Evolutionary conservation across 768 basidiomycete genomes (phyloP).

Genomic region (Russula sp.): DNA sequence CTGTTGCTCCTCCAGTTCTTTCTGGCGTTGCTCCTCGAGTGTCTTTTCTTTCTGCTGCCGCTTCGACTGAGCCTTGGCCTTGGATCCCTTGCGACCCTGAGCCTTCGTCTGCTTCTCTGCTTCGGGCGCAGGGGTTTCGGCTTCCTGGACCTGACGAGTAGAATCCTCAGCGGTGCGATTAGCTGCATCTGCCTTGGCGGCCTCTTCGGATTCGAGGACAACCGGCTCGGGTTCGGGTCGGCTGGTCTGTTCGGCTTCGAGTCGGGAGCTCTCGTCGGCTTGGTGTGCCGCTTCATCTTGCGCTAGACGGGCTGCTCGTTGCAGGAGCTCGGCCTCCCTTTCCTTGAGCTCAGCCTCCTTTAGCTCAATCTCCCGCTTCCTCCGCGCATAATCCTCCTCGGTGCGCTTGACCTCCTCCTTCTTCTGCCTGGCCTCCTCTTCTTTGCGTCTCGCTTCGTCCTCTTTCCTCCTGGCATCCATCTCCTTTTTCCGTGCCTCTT

Average conservation of each 20-base stretch:
- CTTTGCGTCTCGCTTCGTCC: conserved; percentile 23
- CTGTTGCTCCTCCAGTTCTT: conserved; percentile 8
- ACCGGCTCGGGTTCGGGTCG: too few relatives aligned
- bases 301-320: conserved; percentile 4
- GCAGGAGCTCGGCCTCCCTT: conserved; percentile 13
- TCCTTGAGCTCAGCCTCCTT: conserved; percentile 15
- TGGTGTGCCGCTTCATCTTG: conserved; percentile 1
- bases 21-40: conserved; percentile 13
- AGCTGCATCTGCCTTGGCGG: neutral
- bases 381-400: conserved; percentile 27
- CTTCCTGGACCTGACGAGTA: neutral
- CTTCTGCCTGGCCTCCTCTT: conserved; percentile 26
- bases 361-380: conserved; percentile 16
- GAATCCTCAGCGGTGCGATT: neutral
- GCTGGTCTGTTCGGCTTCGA: neutral
- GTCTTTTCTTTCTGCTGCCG: conserved; percentile 23
- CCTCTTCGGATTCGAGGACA: conserved; percentile 2
- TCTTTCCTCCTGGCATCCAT: neutral
- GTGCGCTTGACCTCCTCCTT: conserved; percentile 26
- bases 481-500: conserved; percentile 22
- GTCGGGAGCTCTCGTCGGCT: neutral
- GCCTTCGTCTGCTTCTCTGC: conserved; percentile 4
- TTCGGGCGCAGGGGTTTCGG: conserved; percentile 2
- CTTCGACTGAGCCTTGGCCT: conserved; percentile 15
- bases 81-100: conserved; percentile 8